phyloP scores from a whole-genome alignment of 805 yeast genomes.

The Candida glaebosa region DNA sequence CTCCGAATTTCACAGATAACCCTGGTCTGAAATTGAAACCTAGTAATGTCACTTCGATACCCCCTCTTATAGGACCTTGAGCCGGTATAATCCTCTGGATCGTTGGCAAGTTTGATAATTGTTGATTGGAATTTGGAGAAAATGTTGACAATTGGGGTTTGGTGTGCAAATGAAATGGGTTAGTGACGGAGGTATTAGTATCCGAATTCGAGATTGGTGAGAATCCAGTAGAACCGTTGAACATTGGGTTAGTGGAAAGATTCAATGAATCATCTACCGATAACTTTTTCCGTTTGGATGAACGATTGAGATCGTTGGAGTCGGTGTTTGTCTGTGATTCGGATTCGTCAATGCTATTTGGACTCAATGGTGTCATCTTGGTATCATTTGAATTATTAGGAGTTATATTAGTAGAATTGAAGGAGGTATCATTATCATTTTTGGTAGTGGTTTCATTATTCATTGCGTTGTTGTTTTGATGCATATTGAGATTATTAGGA shows the following conservation, averaged over 20 bases:
- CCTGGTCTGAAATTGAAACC: conserved; percentile 88
- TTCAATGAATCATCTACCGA: conserved; percentile 44
- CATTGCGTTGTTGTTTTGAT: conserved; percentile 1
- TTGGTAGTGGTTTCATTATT: no score
- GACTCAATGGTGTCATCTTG: conserved; percentile 49
- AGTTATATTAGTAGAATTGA: not conserved
- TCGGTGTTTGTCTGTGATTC: conserved; percentile 49
- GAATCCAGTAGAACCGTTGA: conserved; percentile 34
- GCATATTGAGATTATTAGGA: conserved; percentile 6
- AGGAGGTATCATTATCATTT: conserved; percentile 1
- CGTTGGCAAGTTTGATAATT: conserved; percentile 38
- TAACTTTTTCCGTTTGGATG: conserved; percentile 46
- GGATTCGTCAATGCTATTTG: conserved; percentile 60
- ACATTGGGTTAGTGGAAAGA: conserved; percentile 34
- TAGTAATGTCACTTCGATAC: conserved; percentile 86
- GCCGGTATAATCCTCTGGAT: conserved; percentile 91
- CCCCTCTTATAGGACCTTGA: conserved; percentile 95
- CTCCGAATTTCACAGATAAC: conserved; percentile 81
- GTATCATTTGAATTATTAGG: conserved; percentile 5
- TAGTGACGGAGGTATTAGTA: conserved; percentile 32
- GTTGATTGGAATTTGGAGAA: conserved; percentile 4
- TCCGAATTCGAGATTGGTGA: conserved; percentile 47
- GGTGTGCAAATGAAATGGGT: conserved; percentile 1
- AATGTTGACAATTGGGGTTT: conserved; percentile 3
- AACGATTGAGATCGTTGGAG: conserved; percentile 34